phyloP scores from a whole-genome alignment of 768 basidiomycete species.

The Hemileccinum rubropunctum region DNA sequence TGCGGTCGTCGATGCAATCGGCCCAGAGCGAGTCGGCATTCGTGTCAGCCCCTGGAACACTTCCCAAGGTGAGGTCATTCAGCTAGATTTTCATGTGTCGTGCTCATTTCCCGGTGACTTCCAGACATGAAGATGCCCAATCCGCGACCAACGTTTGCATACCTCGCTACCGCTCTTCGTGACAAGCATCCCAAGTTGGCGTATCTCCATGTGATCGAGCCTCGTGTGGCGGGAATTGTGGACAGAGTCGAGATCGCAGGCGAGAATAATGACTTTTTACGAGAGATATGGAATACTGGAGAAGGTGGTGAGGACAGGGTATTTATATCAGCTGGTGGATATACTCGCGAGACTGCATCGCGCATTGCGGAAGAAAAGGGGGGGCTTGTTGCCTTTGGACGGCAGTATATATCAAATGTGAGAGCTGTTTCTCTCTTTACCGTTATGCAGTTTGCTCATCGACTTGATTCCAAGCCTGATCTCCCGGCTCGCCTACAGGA shows the following conservation, averaged over 20 bases:
- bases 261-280: slow-evolving; percentile 27
- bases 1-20: slow-evolving; percentile 41
- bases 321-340: slow-evolving; percentile 44
- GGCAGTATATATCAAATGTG: background rate
- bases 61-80: slow-evolving; percentile 31
- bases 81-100: background rate
- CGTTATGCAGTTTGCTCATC: background rate
- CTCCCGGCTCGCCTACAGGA: slow-evolving; percentile 21
- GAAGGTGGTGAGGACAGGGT: slow-evolving; percentile 6
- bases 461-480: slow-evolving; percentile 20
- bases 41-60: slow-evolving; percentile 42
- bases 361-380: slow-evolving; percentile 29
- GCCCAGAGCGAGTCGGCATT: slow-evolving; percentile 41
- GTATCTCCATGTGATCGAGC: slow-evolving; percentile 42
- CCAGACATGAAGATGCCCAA: slow-evolving; percentile 30
- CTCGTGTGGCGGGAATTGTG: slow-evolving; percentile 15
- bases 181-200: slow-evolving; percentile 35
- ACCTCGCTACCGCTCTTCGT: slow-evolving; percentile 29
- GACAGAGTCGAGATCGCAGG: slow-evolving; percentile 1
- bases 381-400: slow-evolving; percentile 26
- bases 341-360: slow-evolving; percentile 39
- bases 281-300: slow-evolving; percentile 21
- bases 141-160: slow-evolving; percentile 29
- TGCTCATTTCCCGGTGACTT: background rate
- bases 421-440: background rate